Evolutionary conservation across 805 yeast species (phyloP).

Genomic region (Suhomyces kilbournensis): DNA sequence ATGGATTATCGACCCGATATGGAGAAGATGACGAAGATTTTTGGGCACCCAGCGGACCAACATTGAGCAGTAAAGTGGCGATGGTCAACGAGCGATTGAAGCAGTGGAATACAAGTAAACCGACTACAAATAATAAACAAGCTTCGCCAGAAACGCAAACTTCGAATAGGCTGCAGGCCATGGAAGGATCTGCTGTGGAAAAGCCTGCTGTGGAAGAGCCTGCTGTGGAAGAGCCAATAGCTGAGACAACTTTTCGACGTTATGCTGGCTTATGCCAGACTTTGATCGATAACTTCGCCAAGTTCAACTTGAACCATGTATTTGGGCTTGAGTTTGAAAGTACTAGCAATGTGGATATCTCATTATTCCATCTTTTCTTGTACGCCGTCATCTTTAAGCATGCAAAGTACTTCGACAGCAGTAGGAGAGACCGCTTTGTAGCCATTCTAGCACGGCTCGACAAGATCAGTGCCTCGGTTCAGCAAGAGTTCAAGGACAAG

Average conservation of each 20-base stretch:
- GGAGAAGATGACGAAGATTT: not conserved
- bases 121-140: not conserved
- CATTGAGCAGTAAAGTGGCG: not conserved
- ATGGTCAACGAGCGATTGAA: not conserved
- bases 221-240: not conserved
- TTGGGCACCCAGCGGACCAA: not conserved
- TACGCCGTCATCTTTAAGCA: constrained; percentile 11
- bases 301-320: not conserved
- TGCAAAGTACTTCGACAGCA: constrained; percentile 6
- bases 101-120: not conserved
- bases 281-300: constrained; percentile 4
- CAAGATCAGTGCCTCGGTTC: constrained; percentile 6
- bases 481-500: constrained; percentile 8
- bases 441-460: constrained; percentile 4
- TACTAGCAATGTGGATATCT: not conserved
- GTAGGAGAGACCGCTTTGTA: not conserved
- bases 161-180: not conserved
- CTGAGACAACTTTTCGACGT: not conserved
- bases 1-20: not conserved
- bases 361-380: constrained; percentile 12
- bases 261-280: not conserved
- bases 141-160: not conserved
- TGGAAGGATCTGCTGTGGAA: no score
- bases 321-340: not conserved
- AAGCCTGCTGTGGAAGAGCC: not conserved